Evolutionary conservation across 306 rosid genomes (phyloP).

Genomic region (Begonia loranthoides): DNA sequence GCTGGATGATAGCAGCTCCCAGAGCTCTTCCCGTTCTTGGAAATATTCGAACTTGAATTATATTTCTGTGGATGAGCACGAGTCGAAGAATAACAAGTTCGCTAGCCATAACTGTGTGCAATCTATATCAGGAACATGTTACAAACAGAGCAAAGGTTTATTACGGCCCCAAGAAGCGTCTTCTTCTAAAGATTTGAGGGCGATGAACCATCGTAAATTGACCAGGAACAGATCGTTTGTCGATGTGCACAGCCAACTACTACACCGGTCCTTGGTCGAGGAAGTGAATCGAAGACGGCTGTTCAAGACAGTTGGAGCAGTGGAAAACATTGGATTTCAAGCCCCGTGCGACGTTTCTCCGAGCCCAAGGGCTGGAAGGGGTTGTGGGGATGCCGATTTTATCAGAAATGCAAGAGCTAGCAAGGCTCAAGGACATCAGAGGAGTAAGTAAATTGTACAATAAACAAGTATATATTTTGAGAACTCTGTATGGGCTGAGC

Average conservation of each 20-base stretch:
- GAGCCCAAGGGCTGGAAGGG: constrained; percentile 12
- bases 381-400: constrained; percentile 9
- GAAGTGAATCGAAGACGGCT: constrained; percentile 57
- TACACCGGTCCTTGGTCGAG: constrained; percentile 61
- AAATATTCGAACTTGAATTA: constrained; percentile 50
- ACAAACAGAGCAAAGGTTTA: constrained; percentile 24
- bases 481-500: no score
- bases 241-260: constrained; percentile 58
- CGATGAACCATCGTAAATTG: constrained; percentile 23
- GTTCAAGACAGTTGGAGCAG: constrained; percentile 69
- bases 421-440: constrained; percentile 12
- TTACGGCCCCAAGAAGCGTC: constrained; percentile 19
- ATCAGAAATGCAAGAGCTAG: constrained; percentile 16
- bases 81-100: constrained; percentile 30
- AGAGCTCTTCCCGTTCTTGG: constrained; percentile 52
- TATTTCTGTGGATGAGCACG: constrained; percentile 31
- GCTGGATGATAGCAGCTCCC: constrained; percentile 57
- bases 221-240: constrained; percentile 59
- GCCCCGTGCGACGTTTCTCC: constrained; percentile 37
- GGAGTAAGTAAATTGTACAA: background rate
- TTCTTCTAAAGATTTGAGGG: constrained; percentile 26
- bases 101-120: constrained; percentile 19
- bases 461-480: no score
- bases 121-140: constrained; percentile 6
- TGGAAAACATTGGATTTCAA: constrained; percentile 70